Conservation (phyloP, 495 filamentous ascomycete genomes). For the Penicillium manginii region DNA sequence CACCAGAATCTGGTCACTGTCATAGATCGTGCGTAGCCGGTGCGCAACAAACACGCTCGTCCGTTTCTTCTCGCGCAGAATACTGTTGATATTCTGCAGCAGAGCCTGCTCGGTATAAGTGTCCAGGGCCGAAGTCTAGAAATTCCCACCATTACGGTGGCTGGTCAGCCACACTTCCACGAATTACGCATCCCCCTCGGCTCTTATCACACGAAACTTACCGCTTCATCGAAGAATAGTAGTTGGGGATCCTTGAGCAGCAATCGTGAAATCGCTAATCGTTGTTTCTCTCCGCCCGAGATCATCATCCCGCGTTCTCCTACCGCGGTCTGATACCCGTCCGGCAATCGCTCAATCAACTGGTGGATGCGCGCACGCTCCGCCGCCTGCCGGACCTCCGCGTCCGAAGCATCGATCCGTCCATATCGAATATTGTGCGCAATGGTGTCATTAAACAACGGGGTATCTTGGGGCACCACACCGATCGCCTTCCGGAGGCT, state of each 20-base stretch:
- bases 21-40: constrained; percentile 87
- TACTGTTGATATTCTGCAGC: constrained; percentile 91
- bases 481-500: constrained; percentile 86
- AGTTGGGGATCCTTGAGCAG: constrained; percentile 91
- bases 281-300: constrained; percentile 94
- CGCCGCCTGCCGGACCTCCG: constrained; percentile 74
- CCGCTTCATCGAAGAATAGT: constrained; percentile 95
- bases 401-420: constrained; percentile 75
- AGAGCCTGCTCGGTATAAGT: constrained; percentile 94
- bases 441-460: constrained; percentile 94
- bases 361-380: constrained; percentile 83
- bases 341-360: constrained; percentile 74
- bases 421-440: constrained; percentile 96
- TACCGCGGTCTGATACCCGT: constrained; percentile 89
- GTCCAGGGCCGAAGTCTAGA: constrained; percentile 84
- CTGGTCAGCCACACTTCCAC: constrained; percentile 4
- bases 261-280: constrained; percentile 82
- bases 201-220: constrained; percentile 37
- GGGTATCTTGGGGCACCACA: constrained; percentile 96
- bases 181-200: neutral
- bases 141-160: constrained; percentile 12
- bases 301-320: constrained; percentile 99
- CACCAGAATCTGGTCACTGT: constrained; percentile 93
- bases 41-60: constrained; percentile 97
- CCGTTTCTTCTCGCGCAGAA: constrained; percentile 82